Evolutionary conservation across 176 grass and related monocot genomes (phyloP).

Genomic region (Lolium perenne): DNA sequence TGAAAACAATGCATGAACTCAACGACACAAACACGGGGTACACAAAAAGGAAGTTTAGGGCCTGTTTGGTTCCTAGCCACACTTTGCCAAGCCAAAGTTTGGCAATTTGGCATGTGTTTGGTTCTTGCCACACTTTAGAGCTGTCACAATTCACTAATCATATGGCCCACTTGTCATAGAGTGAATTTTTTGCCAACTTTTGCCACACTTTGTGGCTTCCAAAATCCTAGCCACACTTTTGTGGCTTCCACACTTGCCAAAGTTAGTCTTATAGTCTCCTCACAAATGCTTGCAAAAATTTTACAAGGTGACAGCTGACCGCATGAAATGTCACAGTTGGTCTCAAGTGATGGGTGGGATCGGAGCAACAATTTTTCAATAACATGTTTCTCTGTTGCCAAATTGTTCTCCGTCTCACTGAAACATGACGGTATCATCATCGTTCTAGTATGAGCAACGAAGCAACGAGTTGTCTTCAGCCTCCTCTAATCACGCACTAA

Average conservation of each 20-base stretch:
- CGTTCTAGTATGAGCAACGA: not conserved
- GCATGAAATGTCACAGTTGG: not conserved
- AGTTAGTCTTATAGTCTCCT: not conserved
- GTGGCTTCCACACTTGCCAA: too few relatives aligned
- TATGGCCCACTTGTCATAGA: too few relatives aligned
- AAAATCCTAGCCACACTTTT: too few relatives aligned
- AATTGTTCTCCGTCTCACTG: not conserved
- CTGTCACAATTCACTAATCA: too few relatives aligned
- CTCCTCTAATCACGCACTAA: constrained; percentile 28
- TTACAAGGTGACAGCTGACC: not conserved
- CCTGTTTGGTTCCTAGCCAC: too few relatives aligned
- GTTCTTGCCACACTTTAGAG: too few relatives aligned
- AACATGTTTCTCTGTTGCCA: not conserved
- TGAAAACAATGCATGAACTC: not conserved
- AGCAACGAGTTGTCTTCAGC: not conserved
- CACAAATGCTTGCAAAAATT: not conserved
- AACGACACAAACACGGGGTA: not conserved
- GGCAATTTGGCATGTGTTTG: too few relatives aligned
- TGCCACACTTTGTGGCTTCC: too few relatives aligned
- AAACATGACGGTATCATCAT: not conserved
- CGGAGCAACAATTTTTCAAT: not conserved
- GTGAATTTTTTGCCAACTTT: too few relatives aligned
- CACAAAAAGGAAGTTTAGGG: not conserved
- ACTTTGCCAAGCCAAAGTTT: too few relatives aligned
- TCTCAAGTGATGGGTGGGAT: not conserved